Conservation (phyloP, 805 yeast genomes). For the Barnettozyma salicaria region DNA sequence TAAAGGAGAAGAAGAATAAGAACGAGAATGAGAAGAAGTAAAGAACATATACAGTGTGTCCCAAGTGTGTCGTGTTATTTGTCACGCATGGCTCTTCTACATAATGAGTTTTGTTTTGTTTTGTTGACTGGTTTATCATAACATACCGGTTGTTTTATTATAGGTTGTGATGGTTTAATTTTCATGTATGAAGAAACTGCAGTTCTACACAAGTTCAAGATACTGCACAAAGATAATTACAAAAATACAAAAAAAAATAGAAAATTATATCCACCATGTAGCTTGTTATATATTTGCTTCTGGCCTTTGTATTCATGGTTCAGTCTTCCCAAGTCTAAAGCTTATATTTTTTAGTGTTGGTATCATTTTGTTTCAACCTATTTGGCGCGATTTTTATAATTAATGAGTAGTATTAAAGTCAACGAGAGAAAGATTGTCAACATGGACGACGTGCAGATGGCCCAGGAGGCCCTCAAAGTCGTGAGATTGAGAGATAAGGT, state of each 20-base stretch:
- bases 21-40: not conserved
- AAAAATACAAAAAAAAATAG: not conserved
- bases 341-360: too few relatives aligned
- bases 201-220: conserved; percentile 3
- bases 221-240: not conserved
- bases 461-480: conserved; percentile 14
- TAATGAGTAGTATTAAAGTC: not conserved
- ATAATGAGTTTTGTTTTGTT: too few relatives aligned
- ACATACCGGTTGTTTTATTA: too few relatives aligned
- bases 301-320: too few relatives aligned
- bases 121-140: too few relatives aligned
- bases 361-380: too few relatives aligned
- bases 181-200: too few relatives aligned
- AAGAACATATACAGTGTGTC: not conserved
- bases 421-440: not conserved
- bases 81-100: not conserved
- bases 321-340: too few relatives aligned
- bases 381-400: not conserved
- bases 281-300: too few relatives aligned
- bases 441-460: conserved; percentile 6
- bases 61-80: conserved; percentile 2
- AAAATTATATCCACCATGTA: too few relatives aligned
- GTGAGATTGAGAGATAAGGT: conserved; percentile 16
- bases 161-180: too few relatives aligned
- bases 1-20: not conserved